Base-by-base conservation (phyloP, 78 protist genomes). In the Dictyostelium purpureum region DNA sequence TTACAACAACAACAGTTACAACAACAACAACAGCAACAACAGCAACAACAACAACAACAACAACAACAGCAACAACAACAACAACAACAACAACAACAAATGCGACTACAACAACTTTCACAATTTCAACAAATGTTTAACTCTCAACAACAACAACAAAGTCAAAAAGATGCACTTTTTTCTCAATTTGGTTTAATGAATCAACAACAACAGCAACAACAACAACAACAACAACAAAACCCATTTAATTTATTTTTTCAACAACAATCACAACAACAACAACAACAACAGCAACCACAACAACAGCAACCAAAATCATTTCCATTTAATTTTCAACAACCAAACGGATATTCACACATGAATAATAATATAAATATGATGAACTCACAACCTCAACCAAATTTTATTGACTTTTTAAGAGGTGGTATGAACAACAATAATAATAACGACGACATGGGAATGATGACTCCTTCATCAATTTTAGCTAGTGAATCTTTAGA, bases 31-130 rank as follows among this genome's bases (percentile, higher is more conserved):
- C 79, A 47, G 26, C 63, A 49, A 73, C 57, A 28, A 21, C 79
- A 54, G 10, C 79, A 47, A 28, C 61, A 73, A 51, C 79, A 73
- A 73, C 79, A 73, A 73, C 79, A 43, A 33, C 65, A 51, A 35
- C 80, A 43, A 19, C 38, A 16, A 45, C 80, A 43, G 51, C 80
- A 51, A 74, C 80, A 31, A 74, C 80, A 0, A 35, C 80, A 49
- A 51, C 47, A 16, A 51, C 47, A 31, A 51, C 80, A 74, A 35
- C 65, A 51, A 28, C 80, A 43, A 74, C 80, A 49, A 47, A 10
- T n/a, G 19, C 16, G 24, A 24, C 24, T 56, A 57, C 67, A 57
- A 57, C 69, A 61, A 61, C 69, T 31, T 31, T 31, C 5, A 38
- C 31, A 21, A 21, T 37, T 26, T 26, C 37, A n/a, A 70, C 57